Percentiles rank a stretch among this genome's conserved stretches.
phyloP scores from a whole-genome alignment of 1,284 basidiomycete species.

The Puccinia polysora region DNA sequence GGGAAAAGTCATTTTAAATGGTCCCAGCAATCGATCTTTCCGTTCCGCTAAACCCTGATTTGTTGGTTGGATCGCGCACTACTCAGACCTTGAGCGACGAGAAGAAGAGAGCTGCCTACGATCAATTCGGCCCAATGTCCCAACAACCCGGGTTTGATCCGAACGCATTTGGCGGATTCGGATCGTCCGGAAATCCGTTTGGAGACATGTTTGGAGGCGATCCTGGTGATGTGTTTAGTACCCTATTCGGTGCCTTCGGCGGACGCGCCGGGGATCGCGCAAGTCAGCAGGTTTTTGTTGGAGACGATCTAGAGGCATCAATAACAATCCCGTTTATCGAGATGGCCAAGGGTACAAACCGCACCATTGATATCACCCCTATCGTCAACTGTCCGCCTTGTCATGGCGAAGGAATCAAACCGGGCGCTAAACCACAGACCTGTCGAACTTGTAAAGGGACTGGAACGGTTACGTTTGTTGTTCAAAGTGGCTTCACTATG shows the following conservation, averaged over 20 bases:
- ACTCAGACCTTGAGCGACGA: constrained; percentile 91
- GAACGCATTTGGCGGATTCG: constrained; percentile 61
- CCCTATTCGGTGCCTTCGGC: constrained; percentile 55
- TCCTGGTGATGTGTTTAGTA: constrained; percentile 66
- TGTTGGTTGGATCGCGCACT: constrained; percentile 45
- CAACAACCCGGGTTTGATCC: constrained; percentile 91
- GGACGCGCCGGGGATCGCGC: constrained; percentile 55
- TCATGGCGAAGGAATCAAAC: constrained; percentile 77
- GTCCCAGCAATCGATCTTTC: neutral
- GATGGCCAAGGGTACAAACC: constrained; percentile 81
- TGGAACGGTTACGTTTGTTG: constrained; percentile 82
- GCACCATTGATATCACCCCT: constrained; percentile 72
- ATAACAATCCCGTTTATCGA: constrained; percentile 82
- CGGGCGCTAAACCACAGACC: constrained; percentile 74
- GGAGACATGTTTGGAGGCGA: constrained; percentile 59
- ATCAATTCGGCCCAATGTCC: constrained; percentile 89
- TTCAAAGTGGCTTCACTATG: constrained; percentile 96
- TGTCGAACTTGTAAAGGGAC: constrained; percentile 80
- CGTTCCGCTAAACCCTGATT: neutral
- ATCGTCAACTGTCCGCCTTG: constrained; percentile 81
- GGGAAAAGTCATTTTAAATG: neutral
- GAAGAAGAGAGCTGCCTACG: constrained; percentile 85
- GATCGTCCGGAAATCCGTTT: constrained; percentile 56
- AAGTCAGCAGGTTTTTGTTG: constrained; percentile 52
- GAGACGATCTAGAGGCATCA: constrained; percentile 77